Conservation (phyloP, 768 basidiomycete species). For the Lactarius vividus region DNA sequence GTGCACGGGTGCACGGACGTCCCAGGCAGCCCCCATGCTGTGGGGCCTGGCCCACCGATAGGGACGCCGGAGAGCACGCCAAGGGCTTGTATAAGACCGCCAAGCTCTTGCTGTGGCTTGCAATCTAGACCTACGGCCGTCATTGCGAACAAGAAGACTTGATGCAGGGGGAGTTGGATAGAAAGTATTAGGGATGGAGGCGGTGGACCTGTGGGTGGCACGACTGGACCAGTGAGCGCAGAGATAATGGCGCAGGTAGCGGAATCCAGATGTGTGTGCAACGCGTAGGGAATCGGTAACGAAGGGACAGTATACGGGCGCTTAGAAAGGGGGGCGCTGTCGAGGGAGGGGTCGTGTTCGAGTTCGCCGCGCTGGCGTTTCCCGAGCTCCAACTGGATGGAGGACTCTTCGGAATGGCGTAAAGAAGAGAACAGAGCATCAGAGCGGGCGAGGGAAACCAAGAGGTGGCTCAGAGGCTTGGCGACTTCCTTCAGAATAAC, state of each 20-base stretch:
- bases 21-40: constrained; percentile 40
- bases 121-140: constrained; percentile 51
- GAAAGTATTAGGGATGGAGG: constrained; percentile 57
- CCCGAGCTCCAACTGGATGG: constrained; percentile 63
- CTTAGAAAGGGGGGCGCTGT: constrained; percentile 36
- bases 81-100: constrained; percentile 78
- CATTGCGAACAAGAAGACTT: constrained; percentile 74
- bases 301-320: constrained; percentile 28
- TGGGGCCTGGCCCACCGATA: constrained; percentile 42
- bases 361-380: constrained; percentile 68
- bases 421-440: constrained; percentile 63
- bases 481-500: constrained; percentile 53
- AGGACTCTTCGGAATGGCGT: constrained; percentile 60
- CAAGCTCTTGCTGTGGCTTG: constrained; percentile 68
- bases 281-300: constrained; percentile 36
- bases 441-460: constrained; percentile 66
- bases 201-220: constrained; percentile 40
- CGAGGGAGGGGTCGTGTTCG: constrained; percentile 15
- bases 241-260: constrained; percentile 58
- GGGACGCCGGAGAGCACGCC: constrained; percentile 77
- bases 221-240: constrained; percentile 37
- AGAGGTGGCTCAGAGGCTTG: constrained; percentile 53
- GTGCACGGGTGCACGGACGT: constrained; percentile 81
- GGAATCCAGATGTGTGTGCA: constrained; percentile 56
- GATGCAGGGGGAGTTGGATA: constrained; percentile 69